phyloP scores from a whole-genome alignment of 805 yeast genomes.

The Millerozyma miso region DNA sequence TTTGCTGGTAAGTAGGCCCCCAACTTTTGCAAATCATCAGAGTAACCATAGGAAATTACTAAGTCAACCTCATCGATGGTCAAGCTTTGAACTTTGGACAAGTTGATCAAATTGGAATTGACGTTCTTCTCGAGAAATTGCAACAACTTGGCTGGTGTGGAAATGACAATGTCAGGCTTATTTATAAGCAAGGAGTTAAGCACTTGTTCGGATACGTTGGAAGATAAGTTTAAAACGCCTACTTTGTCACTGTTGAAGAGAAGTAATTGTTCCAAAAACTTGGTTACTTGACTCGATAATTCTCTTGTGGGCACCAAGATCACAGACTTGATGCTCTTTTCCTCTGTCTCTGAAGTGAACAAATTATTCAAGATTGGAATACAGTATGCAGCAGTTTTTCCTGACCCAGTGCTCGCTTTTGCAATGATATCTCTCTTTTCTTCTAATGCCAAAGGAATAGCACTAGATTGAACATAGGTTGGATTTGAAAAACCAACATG shows the following conservation, averaged over 20 bases:
- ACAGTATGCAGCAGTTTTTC: conserved; percentile 88
- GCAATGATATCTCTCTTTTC: conserved; percentile 92
- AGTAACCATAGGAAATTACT: conserved; percentile 83
- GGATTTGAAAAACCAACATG: conserved; percentile 80
- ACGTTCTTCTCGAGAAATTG: conserved; percentile 45
- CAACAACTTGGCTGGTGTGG: conserved; percentile 82
- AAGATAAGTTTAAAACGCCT: conserved; percentile 62
- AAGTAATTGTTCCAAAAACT: conserved; percentile 64
- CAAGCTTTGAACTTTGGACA: conserved; percentile 58
- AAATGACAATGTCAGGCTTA: conserved; percentile 73
- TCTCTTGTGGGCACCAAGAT: conserved; percentile 92
- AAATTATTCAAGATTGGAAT: conserved; percentile 83
- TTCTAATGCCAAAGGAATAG: conserved; percentile 88
- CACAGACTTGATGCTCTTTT: conserved; percentile 47
- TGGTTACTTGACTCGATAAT: conserved; percentile 77
- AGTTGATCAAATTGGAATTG: conserved; percentile 42
- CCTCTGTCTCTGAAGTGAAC: conserved; percentile 38
- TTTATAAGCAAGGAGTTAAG: conserved; percentile 64
- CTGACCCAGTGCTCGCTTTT: conserved; percentile 92
- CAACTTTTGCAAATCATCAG: conserved; percentile 72
- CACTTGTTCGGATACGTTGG: conserved; percentile 65
- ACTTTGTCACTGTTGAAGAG: conserved; percentile 67
- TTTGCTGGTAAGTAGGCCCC: conserved; percentile 63
- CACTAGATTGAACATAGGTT: conserved; percentile 82
- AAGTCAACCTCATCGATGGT: conserved; percentile 96